phyloP scores from a whole-genome alignment of 2,329 filamentous ascomycete species.

The Corinectria fuckeliana region DNA sequence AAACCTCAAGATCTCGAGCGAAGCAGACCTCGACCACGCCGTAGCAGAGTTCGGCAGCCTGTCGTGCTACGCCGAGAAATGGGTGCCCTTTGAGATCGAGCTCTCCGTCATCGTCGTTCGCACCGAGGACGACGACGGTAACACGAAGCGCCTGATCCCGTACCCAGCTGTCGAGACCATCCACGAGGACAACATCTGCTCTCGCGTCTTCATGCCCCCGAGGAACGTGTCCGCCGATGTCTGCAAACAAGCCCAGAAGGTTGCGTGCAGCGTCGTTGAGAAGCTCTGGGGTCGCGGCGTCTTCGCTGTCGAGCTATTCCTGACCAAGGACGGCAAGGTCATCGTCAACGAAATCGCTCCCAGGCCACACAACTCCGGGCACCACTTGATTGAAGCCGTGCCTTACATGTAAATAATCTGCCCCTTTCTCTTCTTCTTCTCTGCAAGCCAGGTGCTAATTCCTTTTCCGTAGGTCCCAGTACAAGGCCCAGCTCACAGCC shows the following conservation, averaged over 20 bases:
- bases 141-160: slow-evolving; percentile 62
- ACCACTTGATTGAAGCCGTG: slow-evolving; percentile 93
- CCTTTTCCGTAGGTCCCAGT: slow-evolving; percentile 70
- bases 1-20: slow-evolving; percentile 59
- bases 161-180: slow-evolving; percentile 94
- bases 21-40: slow-evolving; percentile 64
- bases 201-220: slow-evolving; percentile 86
- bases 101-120: slow-evolving; percentile 95
- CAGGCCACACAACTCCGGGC: slow-evolving; percentile 80
- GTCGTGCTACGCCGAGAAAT: slow-evolving; percentile 88
- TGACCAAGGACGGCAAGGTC: slow-evolving; percentile 70
- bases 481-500: slow-evolving; percentile 85
- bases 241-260: slow-evolving; percentile 70
- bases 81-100: slow-evolving; percentile 84
- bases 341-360: slow-evolving; percentile 15
- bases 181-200: slow-evolving; percentile 95
- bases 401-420: slow-evolving; percentile 59
- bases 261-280: slow-evolving; percentile 80
- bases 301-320: slow-evolving; percentile 96
- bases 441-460: background rate
- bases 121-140: slow-evolving; percentile 71
- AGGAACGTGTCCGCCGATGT: slow-evolving; percentile 69
- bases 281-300: slow-evolving; percentile 88
- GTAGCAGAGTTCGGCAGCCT: slow-evolving; percentile 72
- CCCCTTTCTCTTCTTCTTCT: background rate